phyloP scores from a whole-genome alignment of 768 basidiomycete genomes.

The Punctularia strigosozonata region DNA sequence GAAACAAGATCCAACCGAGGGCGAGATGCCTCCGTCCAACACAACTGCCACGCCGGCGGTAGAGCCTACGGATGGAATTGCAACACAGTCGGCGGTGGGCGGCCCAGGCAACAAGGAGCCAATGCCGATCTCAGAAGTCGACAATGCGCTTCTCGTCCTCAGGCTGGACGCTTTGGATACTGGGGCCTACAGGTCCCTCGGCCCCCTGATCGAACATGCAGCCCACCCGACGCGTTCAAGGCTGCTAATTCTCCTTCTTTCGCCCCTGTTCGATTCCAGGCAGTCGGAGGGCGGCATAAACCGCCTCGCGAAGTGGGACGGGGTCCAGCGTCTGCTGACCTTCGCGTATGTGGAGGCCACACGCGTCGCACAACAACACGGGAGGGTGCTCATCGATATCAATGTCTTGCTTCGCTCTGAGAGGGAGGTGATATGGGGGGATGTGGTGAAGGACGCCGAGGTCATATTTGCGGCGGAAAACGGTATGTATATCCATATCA shows the following conservation, averaged over 20 bases:
- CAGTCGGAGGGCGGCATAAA: constrained; percentile 13
- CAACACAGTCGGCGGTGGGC: no score
- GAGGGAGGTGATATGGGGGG: constrained; percentile 27
- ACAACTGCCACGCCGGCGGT: no score
- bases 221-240: constrained; percentile 30
- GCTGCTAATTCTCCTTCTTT: constrained; percentile 56
- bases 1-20: no score
- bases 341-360: constrained; percentile 83
- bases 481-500: constrained; percentile 24
- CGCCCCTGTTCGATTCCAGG: constrained; percentile 39
- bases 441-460: constrained; percentile 25
- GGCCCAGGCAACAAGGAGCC: no score
- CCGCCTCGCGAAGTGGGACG: constrained; percentile 45
- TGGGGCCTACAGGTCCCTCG: constrained; percentile 49
- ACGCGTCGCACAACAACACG: constrained; percentile 52
- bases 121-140: no score
- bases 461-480: constrained; percentile 12
- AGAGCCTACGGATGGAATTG: no score
- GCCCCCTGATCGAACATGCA: constrained; percentile 39
- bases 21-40: no score
- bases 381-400: constrained; percentile 64
- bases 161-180: constrained; percentile 18
- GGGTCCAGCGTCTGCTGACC: constrained; percentile 67
- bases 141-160: background rate
- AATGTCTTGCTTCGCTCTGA: constrained; percentile 64